Evolutionary conservation across 1,284 basidiomycete genomes (phyloP).

Genomic region (Schizophyllum amplum): DNA sequence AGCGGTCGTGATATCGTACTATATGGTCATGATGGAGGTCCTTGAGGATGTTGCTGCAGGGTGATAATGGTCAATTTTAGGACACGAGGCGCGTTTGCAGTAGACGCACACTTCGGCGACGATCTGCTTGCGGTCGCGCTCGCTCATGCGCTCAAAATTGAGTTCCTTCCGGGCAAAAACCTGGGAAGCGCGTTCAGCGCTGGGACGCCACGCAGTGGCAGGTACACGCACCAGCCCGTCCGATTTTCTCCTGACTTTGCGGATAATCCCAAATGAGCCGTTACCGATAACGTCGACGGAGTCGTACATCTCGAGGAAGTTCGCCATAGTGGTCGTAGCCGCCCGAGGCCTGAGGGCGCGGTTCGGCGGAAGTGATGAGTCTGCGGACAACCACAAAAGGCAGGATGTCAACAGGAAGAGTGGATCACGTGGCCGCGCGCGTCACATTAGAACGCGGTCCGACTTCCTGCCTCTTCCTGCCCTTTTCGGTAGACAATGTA

Average conservation of each 20-base stretch:
- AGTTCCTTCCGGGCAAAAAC: constrained; percentile 91
- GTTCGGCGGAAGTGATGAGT: no score
- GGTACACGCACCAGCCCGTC: constrained; percentile 70
- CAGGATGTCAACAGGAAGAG: neutral
- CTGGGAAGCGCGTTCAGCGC: constrained; percentile 27
- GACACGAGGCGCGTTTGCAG: neutral
- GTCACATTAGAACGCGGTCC: neutral
- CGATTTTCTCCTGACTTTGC: constrained; percentile 79
- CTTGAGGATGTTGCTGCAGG: constrained; percentile 84
- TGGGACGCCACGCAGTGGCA: constrained; percentile 3
- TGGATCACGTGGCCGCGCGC: neutral
- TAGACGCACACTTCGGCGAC: constrained; percentile 90
- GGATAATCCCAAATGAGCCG: constrained; percentile 95
- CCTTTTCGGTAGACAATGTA: neutral
- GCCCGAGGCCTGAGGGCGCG: neutral
- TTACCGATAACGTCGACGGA: constrained; percentile 89
- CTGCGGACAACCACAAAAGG: no score
- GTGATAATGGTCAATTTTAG: constrained; percentile 3
- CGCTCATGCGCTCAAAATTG: constrained; percentile 91
- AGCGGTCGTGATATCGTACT: constrained; percentile 87
- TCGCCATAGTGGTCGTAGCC: constrained; percentile 16
- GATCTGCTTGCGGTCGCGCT: constrained; percentile 90
- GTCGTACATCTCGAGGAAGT: constrained; percentile 73
- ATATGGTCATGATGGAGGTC: constrained; percentile 93
- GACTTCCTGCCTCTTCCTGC: neutral